phyloP scores from a whole-genome alignment of 2,329 filamentous ascomycete genomes.

The Cladosporium sp. region DNA sequence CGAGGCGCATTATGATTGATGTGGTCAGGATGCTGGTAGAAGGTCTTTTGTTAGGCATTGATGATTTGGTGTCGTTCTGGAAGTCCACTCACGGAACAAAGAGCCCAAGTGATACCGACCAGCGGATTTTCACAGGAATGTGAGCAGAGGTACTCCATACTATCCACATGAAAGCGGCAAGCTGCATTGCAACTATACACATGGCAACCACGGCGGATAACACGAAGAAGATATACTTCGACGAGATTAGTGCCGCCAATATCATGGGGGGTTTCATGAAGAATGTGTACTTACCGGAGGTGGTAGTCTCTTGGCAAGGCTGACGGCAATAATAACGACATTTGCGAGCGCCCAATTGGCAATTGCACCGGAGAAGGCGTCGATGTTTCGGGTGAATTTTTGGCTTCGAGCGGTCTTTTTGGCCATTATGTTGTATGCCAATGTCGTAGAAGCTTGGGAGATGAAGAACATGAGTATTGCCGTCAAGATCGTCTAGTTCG shows the following conservation, averaged over 20 bases:
- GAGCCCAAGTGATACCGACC: conserved; percentile 11
- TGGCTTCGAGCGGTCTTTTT: conserved; percentile 10
- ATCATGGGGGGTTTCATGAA: not conserved
- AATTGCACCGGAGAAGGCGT: conserved; percentile 5
- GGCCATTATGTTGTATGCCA: conserved; percentile 13
- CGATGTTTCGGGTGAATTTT: not conserved
- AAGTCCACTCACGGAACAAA: conserved; percentile 13
- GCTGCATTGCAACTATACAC: not conserved
- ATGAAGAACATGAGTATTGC: conserved; percentile 1
- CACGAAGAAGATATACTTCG: not conserved
- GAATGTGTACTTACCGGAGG: not conserved
- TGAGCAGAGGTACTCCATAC: conserved; percentile 10
- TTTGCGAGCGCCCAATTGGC: conserved; percentile 3
- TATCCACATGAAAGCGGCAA: conserved; percentile 12
- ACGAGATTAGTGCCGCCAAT: no score
- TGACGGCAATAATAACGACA: not conserved
- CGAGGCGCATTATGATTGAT: conserved; percentile 14
- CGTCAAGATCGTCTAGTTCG: not conserved
- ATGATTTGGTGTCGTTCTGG: no score
- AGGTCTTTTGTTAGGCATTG: not conserved
- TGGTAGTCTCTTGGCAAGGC: not conserved
- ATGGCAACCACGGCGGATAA: not conserved
- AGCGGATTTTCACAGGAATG: conserved; percentile 1
- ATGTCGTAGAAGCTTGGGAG: conserved; percentile 2
- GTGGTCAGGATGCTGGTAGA: not conserved